Evolutionary conservation across 2,329 filamentous ascomycete genomes (phyloP).

Genomic region (Fusarium nisikadoi): DNA sequence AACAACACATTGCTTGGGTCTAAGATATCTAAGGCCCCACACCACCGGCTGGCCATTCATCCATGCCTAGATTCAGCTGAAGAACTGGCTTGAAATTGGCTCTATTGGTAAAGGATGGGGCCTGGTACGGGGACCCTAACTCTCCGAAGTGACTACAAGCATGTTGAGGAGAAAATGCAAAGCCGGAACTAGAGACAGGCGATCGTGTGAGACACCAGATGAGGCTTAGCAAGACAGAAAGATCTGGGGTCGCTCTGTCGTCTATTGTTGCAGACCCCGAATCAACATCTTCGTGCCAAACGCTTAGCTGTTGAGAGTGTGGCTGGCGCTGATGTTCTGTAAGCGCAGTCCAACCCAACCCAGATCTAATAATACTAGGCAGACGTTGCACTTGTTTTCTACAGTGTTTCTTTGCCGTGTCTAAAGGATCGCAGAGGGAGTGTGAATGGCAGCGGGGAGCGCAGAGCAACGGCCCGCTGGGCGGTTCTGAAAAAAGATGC

Average conservation of each 20-base stretch:
- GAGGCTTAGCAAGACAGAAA: constrained; percentile 6
- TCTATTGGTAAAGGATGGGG: neutral
- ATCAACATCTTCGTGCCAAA: neutral
- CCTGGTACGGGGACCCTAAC: neutral
- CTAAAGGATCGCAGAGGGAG: neutral
- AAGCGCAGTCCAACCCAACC: neutral
- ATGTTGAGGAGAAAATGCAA: constrained; percentile 12
- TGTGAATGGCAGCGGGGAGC: neutral
- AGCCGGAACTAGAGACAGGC: neutral
- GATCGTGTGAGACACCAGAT: constrained; percentile 6
- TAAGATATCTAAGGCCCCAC: constrained; percentile 7
- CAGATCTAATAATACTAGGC: constrained; percentile 24
- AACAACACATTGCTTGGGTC: neutral
- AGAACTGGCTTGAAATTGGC: neutral
- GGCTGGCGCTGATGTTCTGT: constrained; percentile 1
- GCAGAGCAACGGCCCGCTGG: constrained; percentile 17
- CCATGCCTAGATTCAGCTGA: neutral
- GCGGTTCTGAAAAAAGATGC: neutral
- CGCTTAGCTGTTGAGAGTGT: constrained; percentile 1
- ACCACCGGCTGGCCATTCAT: constrained; percentile 5
- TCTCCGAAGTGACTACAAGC: neutral
- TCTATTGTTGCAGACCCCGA: neutral
- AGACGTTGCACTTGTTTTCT: constrained; percentile 1
- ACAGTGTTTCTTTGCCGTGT: neutral
- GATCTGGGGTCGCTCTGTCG: neutral